A percentile compares a stretch with the other conserved stretches of the same genome.
Evolutionary conservation across 148 eudicot genomes (phyloP).

Genomic region (Cornus suecica): DNA sequence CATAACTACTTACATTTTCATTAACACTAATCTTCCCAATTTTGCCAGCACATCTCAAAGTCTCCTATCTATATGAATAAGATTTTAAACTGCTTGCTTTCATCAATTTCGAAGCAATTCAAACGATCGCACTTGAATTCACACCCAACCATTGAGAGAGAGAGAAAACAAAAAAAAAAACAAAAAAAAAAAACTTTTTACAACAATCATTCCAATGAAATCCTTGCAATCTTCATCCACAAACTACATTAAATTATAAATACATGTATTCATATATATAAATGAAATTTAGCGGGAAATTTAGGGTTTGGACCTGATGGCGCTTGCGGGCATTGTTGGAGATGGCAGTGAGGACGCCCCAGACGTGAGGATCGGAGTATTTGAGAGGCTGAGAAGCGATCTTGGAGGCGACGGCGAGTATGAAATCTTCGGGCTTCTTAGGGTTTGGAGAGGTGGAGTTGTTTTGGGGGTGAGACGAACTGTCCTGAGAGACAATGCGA

Average conservation of each 20-base stretch:
- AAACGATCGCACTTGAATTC: not conserved
- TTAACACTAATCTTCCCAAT: too few relatives aligned
- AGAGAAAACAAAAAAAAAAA: too few relatives aligned
- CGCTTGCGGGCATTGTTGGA: constrained; percentile 79
- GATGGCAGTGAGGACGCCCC: constrained; percentile 96
- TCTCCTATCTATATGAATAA: too few relatives aligned
- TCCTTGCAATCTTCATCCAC: not conserved
- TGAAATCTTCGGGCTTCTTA: constrained; percentile 45
- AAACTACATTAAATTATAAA: too few relatives aligned
- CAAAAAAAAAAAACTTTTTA: too few relatives aligned
- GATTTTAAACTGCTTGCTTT: too few relatives aligned
- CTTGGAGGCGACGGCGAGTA: constrained; percentile 55
- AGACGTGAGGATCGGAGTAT: constrained; percentile 65
- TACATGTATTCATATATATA: not conserved
- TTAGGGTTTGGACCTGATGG: constrained; percentile 35
- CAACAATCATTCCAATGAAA: too few relatives aligned
- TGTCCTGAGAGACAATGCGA: constrained; percentile 24
- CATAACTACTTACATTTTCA: too few relatives aligned
- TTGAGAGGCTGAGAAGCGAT: constrained; percentile 68
- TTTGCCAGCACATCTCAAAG: too few relatives aligned
- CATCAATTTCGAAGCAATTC: not conserved
- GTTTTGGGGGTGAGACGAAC: constrained; percentile 30
- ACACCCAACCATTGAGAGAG: too few relatives aligned
- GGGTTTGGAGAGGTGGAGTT: constrained; percentile 25
- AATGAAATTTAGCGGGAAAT: not conserved